A percentile compares a stretch with the other conserved stretches of the same genome.
These are phyloP conservation scores for Xylaria sp. DNA, from an alignment of 2,329 filamentous ascomycete species.

Conservation along the genomic window DNA sequence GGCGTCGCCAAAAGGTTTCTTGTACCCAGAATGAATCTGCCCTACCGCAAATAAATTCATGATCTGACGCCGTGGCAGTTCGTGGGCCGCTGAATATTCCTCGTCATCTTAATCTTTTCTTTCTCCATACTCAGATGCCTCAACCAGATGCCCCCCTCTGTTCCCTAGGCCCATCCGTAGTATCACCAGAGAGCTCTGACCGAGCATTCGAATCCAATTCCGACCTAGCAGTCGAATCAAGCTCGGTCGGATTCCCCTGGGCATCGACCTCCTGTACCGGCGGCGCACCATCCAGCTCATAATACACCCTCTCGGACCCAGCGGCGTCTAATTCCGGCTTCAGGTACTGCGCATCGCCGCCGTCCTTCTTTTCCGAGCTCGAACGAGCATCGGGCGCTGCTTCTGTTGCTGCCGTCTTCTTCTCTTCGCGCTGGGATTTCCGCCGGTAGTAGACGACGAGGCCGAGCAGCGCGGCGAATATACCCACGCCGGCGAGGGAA, in stretches of 20 bases:
- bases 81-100: not conserved
- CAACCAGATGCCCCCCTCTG: not conserved
- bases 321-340: conserved; percentile 14
- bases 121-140: not conserved
- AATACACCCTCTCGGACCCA: not conserved
- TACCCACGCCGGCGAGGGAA: not conserved
- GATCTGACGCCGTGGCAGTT: not conserved
- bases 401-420: not conserved
- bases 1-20: not conserved
- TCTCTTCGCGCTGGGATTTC: conserved; percentile 6
- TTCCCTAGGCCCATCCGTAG: not conserved
- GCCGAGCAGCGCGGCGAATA: conserved; percentile 9
- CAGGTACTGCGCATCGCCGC: not conserved
- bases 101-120: not conserved
- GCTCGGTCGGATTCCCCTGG: not conserved
- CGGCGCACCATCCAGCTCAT: conserved; percentile 16
- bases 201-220: conserved; percentile 17
- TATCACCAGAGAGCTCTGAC: conserved; percentile 3
- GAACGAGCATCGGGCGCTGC: not conserved
- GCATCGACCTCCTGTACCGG: not conserved
- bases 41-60: not conserved
- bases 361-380: not conserved
- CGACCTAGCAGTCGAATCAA: conserved; percentile 12
- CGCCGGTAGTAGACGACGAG: conserved; percentile 19
- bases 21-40: not conserved